Base-by-base conservation (phyloP, 805 yeast genomes). In the Wilhelminamyces savonicus region DNA sequence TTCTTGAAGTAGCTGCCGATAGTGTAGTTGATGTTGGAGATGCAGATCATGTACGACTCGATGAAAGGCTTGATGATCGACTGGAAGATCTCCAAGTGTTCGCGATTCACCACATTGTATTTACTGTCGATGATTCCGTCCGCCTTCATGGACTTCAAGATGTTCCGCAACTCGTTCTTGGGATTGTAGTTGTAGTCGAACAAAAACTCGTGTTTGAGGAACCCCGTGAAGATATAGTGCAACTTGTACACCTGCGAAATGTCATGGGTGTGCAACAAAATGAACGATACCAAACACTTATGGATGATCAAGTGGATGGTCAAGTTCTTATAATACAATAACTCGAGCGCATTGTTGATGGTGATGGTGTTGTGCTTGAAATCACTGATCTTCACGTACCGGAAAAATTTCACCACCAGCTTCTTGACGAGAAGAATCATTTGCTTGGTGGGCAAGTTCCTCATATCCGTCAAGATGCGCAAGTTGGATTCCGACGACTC, bases 271-370 rank as follows among this genome's bases (percentile, higher is more conserved):
- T 34, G 27, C 22, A 35, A 27, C 23, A 43, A 33, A 10, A 90
- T 88, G 21, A 69, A 59, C 16, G 72, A 56, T 4, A 63, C 64
- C 32, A 75, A 59, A 17, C 78, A 63, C 35, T 69, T 71, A 21
- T 68, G 62, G 20, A 74, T 69, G 35, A 75, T 64, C 46, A 74
- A 48, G 48, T 74, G 80, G 24, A 74, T 70, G 7, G 68, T 55
- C 46, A 72, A 69, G 49, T 75, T 75, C 39, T 78, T 71, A 52
- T 74, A 75, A 44, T 71, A 75, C 24, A 73, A 59, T 23, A 75
- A 59, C 50, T 72, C 78, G 52, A 76, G 69, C 8, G 74, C 54
- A 39, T 71, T 75, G 29, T 59, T 62, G 18, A 76, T 61, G 23
- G 30, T 29, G 24, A 43, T 24, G 24, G 37, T 29, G 7, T 26